Base-by-base conservation (phyloP, 768 basidiomycete species). In the Piloderma croceum region DNA sequence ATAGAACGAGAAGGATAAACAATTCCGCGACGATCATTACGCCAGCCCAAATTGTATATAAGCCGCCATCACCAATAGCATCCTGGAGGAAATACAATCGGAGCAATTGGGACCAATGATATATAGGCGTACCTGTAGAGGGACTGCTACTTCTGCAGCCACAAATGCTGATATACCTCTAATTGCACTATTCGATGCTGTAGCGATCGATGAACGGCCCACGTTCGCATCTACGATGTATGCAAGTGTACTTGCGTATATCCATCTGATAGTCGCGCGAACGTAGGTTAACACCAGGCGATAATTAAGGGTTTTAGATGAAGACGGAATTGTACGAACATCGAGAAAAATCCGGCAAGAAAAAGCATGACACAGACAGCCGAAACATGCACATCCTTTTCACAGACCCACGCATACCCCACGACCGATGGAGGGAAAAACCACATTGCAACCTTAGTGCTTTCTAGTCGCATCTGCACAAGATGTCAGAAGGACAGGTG, bases 211-310 rank as follows among this genome's bases (percentile, higher is more conserved):
- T 2, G 86, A 86, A 21, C 85, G 74, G 7, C 90, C 91, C 5
- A 70, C 67, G 56, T 93, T 96, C 4, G 88, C 78, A 50, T 96
- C 90, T 12, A 92, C 88, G 24, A 92, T 69, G 51, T 91, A 93
- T 0, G 90, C 83, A 22, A 93, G 62, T 1, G 84, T 82, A 36
- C 78, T 77, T 12, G 78, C 62, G 54, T 85, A 83, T 35, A 81
- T 76, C 61, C 69, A 69, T 50, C 74, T 78, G 44, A 3, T n/a
- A n/a, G n/a, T n/a, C n/a, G n/a, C n/a, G n/a, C n/a, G 20, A 31
- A 29, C 6, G 18, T 39, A n/a, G 29, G 27, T 18, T 15, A 44
- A 24, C 32, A 24, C 43, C n/a, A 12, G 32, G 37, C 24, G n/a
- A n/a, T n/a, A n/a, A 33, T 15, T 15, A 20, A 21, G 23, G 12